A percentile compares a stretch with the other conserved stretches of the same genome.
These are phyloP conservation scores for Cladosporium sp. DNA, from an alignment of 2,329 filamentous ascomycete genomes.

Conservation along the genomic window DNA sequence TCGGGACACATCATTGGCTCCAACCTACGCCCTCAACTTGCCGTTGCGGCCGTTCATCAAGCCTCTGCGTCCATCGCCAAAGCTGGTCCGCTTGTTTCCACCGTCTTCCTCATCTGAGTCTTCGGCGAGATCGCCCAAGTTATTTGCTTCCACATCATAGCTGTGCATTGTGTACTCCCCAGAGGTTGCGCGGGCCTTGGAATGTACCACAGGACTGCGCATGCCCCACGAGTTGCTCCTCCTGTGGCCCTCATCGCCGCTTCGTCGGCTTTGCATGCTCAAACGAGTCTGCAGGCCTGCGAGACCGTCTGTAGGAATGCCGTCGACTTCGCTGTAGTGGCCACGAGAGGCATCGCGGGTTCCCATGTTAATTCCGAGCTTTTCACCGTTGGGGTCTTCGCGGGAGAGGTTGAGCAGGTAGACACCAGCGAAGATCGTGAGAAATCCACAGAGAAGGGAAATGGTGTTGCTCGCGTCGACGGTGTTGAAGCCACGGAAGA, in stretches of 20 bases:
- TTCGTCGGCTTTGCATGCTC: slow-evolving; percentile 88
- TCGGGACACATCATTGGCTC: background rate
- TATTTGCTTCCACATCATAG: slow-evolving; percentile 79
- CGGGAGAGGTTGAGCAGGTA: slow-evolving; percentile 96
- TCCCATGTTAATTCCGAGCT: slow-evolving; percentile 56
- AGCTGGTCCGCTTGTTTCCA: slow-evolving; percentile 37
- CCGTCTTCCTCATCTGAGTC: slow-evolving; percentile 68
- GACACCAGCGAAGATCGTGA: slow-evolving; percentile 92
- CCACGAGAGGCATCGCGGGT: slow-evolving; percentile 49
- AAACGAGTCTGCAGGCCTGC: slow-evolving; percentile 85
- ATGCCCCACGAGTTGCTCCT: slow-evolving; percentile 55
- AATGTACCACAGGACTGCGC: slow-evolving; percentile 52
- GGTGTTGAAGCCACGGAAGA: slow-evolving; percentile 95
- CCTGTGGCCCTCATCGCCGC: slow-evolving; percentile 57
- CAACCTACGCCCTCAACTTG: slow-evolving; percentile 6
- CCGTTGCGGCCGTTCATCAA: slow-evolving; percentile 19
- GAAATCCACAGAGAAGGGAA: slow-evolving; percentile 87
- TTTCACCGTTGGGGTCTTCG: slow-evolving; percentile 79
- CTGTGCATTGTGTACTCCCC: slow-evolving; percentile 77
- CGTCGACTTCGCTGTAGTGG: slow-evolving; percentile 60
- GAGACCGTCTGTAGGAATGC: slow-evolving; percentile 87
- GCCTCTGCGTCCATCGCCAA: slow-evolving; percentile 31
- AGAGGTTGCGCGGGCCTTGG: slow-evolving; percentile 35
- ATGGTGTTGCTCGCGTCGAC: slow-evolving; percentile 88
- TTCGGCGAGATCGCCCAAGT: slow-evolving; percentile 73